Evolutionary conservation across 345 rosid genomes (phyloP).

Genomic region (Citrus sp.): DNA sequence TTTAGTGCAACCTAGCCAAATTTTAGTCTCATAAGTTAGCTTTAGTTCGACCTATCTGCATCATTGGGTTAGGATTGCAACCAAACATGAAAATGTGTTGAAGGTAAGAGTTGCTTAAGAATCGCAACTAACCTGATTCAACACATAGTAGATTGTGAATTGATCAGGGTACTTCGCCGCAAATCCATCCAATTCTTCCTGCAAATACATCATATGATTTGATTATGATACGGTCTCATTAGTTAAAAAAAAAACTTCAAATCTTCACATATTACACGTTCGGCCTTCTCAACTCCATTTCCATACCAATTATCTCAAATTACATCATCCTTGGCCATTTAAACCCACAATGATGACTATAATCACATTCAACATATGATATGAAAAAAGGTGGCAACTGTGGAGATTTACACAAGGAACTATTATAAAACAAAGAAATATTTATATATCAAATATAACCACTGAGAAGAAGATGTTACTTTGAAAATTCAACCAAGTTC

Average conservation of each 20-base stretch:
- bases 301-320: neutral
- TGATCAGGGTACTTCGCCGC: slow-evolving; percentile 57
- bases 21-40: neutral
- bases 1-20: neutral
- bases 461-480: neutral
- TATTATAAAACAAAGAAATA: neutral
- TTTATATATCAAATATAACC: neutral
- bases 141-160: slow-evolving; percentile 71
- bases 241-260: neutral
- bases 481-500: neutral
- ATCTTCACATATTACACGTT: neutral
- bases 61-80: neutral
- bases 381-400: neutral
- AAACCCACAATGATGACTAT: neutral
- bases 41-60: neutral
- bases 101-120: neutral
- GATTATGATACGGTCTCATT: neutral
- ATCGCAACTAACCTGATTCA: slow-evolving; percentile 74
- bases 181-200: slow-evolving; percentile 88
- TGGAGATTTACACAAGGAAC: neutral
- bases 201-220: slow-evolving; percentile 17
- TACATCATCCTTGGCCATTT: neutral
- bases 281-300: neutral
- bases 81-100: neutral
- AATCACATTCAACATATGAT: neutral